Evolutionary conservation across 805 yeast species (phyloP).

Genomic region (Candida yuanshanica): DNA sequence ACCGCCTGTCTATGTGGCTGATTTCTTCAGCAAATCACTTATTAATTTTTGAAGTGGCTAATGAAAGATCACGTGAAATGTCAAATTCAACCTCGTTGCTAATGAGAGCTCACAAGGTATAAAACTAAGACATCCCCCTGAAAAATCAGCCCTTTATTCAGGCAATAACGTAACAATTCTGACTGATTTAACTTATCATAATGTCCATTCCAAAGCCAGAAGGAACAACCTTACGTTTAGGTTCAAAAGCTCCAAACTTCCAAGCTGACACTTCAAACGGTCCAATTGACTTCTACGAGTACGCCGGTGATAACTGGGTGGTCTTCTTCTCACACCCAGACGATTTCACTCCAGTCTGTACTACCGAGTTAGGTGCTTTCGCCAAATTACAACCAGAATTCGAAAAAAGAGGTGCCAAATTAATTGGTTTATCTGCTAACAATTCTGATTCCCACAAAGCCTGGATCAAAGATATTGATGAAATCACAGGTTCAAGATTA

Average conservation of each 20-base stretch:
- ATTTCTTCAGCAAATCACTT: neutral
- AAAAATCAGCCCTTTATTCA: neutral
- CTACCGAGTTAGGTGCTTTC: conserved; percentile 74
- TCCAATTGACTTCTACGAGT: conserved; percentile 56
- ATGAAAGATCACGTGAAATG: conserved; percentile 19
- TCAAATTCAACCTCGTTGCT: conserved; percentile 1
- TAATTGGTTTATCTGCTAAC: conserved; percentile 66
- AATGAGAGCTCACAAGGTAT: conserved; percentile 1
- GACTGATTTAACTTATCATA: neutral
- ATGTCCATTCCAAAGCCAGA: conserved; percentile 38
- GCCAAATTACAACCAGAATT: conserved; percentile 68
- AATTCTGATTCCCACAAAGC: conserved; percentile 52
- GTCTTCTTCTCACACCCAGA: conserved; percentile 73
- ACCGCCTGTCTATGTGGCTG: neutral
- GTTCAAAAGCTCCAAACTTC: conserved; percentile 68
- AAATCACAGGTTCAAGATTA: conserved; percentile 52
- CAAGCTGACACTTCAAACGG: conserved; percentile 59
- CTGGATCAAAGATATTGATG: conserved; percentile 72
- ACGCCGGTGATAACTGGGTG: conserved; percentile 56
- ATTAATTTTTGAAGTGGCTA: conserved; percentile 5
- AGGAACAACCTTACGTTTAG: conserved; percentile 39
- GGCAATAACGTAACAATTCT: neutral
- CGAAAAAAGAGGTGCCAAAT: conserved; percentile 54
- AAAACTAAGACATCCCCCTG: neutral
- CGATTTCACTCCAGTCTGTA: conserved; percentile 75